phyloP scores from a whole-genome alignment of 2,329 filamentous ascomycete genomes.

The Pestalotiopsis sp. region DNA sequence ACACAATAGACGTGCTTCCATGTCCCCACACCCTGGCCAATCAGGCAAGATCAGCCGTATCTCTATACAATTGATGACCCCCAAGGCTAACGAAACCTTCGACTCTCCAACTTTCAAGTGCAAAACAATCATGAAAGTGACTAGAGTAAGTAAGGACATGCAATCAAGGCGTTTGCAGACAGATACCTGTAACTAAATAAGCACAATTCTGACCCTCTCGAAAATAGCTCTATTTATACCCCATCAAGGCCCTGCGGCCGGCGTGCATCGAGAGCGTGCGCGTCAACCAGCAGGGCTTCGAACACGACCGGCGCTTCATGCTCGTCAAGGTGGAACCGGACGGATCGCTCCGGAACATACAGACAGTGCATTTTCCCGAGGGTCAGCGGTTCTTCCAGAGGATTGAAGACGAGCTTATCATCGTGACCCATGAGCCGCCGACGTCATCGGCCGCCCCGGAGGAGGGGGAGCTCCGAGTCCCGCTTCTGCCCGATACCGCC shows the following conservation, averaged over 20 bases:
- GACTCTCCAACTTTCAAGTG: too few species aligned
- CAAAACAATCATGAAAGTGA: too few species aligned
- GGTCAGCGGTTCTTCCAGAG: conserved; percentile 66
- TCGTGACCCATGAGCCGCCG: conserved; percentile 45
- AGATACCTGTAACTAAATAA: too few species aligned
- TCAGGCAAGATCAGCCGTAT: too few species aligned
- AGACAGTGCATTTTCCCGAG: conserved; percentile 57
- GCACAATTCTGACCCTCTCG: too few species aligned
- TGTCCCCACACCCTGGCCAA: too few species aligned
- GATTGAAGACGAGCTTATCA: conserved; percentile 41
- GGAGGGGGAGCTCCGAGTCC: conserved; percentile 51
- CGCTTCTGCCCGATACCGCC: conserved; percentile 53
- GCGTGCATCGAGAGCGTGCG: conserved; percentile 53
- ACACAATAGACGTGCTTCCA: too few species aligned
- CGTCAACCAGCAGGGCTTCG: conserved; percentile 64
- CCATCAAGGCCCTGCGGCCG: conserved; percentile 72
- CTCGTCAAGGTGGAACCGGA: conserved; percentile 54
- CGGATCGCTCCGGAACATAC: conserved; percentile 43
- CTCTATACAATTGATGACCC: too few species aligned
- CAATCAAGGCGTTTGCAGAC: too few species aligned
- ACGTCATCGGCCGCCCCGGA: conserved; percentile 33
- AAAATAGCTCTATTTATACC: conserved; percentile 67
- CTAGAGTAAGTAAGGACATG: too few species aligned
- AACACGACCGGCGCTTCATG: conserved; percentile 72
- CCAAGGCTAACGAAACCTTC: too few species aligned